These are phyloP conservation scores for Pseudopyricularia cyperi DNA, from an alignment of 2,329 filamentous ascomycete genomes.

Conservation along the genomic window DNA sequence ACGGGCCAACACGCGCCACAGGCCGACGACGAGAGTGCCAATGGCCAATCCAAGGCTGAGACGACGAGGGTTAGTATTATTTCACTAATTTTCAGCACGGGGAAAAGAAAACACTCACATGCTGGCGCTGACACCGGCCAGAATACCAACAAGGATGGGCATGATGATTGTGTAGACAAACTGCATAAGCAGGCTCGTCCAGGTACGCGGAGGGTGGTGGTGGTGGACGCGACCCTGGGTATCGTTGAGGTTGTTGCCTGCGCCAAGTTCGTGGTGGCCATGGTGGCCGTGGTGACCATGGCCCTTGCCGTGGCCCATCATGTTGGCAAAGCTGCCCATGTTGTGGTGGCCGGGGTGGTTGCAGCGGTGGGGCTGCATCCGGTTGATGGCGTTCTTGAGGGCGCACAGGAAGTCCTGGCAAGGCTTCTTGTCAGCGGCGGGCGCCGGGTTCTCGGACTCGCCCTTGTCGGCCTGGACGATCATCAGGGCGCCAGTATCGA, in stretches of 20 bases:
- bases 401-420: slow-evolving; percentile 39
- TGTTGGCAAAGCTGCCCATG: slow-evolving; percentile 6
- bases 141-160: slow-evolving; percentile 55
- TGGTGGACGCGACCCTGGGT: slow-evolving; percentile 1
- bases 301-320: not conserved
- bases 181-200: slow-evolving; percentile 36
- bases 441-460: slow-evolving; percentile 11
- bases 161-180: slow-evolving; percentile 51
- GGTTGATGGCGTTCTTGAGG: slow-evolving; percentile 32
- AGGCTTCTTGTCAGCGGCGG: slow-evolving; percentile 11
- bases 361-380: slow-evolving; percentile 21
- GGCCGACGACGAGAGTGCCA: slow-evolving; percentile 45
- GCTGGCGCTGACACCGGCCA: slow-evolving; percentile 54
- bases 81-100: not conserved
- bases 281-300: slow-evolving; percentile 5
- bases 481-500: slow-evolving; percentile 37
- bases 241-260: not conserved
- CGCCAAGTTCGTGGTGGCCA: slow-evolving; percentile 3
- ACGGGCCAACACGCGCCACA: slow-evolving; percentile 42
- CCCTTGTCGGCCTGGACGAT: slow-evolving; percentile 32
- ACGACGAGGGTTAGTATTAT: not conserved
- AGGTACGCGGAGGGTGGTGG: slow-evolving; percentile 17
- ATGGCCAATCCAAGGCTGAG: slow-evolving; percentile 49
- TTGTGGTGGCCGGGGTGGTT: slow-evolving; percentile 18
- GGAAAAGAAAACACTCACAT: slow-evolving; percentile 28